These are phyloP conservation scores for Zygnema circumcarinatum DNA, from an alignment of 139 green algal species.

Conservation along the genomic window DNA sequence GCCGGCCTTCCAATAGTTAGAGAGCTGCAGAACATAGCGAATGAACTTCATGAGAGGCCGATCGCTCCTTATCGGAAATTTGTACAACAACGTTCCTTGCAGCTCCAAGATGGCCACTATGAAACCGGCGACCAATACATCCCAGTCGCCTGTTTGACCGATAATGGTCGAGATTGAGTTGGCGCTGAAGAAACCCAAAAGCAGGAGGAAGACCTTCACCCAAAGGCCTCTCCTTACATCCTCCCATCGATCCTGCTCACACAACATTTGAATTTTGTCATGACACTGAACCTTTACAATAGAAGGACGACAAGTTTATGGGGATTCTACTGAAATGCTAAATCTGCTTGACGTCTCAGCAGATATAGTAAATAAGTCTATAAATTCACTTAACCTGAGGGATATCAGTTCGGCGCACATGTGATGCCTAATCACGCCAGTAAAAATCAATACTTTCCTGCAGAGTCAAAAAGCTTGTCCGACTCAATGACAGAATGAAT, in stretches of 20 bases:
- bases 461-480: too few species aligned
- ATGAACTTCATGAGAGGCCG: not conserved
- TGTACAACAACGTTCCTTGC: slow-evolving; percentile 17
- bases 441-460: too few species aligned
- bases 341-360: not conserved
- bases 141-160: slow-evolving; percentile 50
- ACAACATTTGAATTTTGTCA: not conserved
- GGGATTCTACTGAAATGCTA: not conserved
- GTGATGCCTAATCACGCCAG: too few species aligned
- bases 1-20: slow-evolving; percentile 44
- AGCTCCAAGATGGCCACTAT: slow-evolving; percentile 25
- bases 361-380: not conserved
- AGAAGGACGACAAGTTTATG: not conserved
- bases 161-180: slow-evolving; percentile 41
- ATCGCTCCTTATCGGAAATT: not conserved
- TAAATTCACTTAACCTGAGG: not conserved
- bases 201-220: slow-evolving; percentile 40
- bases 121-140: slow-evolving; percentile 45
- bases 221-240: slow-evolving; percentile 13
- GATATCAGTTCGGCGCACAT: too few species aligned
- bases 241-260: slow-evolving; percentile 17
- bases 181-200: slow-evolving; percentile 35
- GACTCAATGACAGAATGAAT: not conserved
- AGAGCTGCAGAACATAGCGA: not conserved
- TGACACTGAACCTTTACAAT: not conserved